Evolutionary conservation across 768 basidiomycete genomes (phyloP).

Genomic region (Amanita thiersii): DNA sequence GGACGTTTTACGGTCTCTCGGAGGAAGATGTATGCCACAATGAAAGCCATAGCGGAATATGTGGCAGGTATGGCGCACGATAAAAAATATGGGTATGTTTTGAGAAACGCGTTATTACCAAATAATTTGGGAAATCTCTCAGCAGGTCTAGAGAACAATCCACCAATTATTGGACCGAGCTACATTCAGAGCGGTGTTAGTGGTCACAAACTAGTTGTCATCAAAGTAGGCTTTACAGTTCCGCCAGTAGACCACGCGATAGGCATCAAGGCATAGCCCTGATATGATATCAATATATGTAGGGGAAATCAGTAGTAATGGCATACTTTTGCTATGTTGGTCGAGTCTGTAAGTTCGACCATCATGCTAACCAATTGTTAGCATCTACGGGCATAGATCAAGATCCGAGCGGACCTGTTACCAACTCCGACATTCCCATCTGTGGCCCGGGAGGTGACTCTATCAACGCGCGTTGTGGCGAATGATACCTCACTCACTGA

Average conservation of each 20-base stretch:
- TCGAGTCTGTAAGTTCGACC: constrained; percentile 47
- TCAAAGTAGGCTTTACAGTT: constrained; percentile 7
- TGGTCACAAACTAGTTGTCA: background rate
- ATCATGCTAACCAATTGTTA: constrained; percentile 31
- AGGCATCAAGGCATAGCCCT: constrained; percentile 42
- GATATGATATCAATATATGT: background rate
- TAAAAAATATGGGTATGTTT: constrained; percentile 47
- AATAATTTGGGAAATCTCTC: constrained; percentile 39
- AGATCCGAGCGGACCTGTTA: constrained; percentile 35
- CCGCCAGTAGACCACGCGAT: constrained; percentile 17
- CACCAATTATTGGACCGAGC: constrained; percentile 39
- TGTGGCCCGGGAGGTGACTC: constrained; percentile 11
- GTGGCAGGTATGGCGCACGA: constrained; percentile 50
- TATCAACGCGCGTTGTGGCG: constrained; percentile 1
- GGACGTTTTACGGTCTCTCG: constrained; percentile 26
- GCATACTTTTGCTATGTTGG: constrained; percentile 39
- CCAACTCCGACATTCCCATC: constrained; percentile 61
- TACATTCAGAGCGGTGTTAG: background rate
- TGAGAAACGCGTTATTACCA: constrained; percentile 28
- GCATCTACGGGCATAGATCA: background rate
- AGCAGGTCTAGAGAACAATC: constrained; percentile 36
- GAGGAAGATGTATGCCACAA: constrained; percentile 35
- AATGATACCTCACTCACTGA: constrained; percentile 35
- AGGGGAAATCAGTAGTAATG: background rate
- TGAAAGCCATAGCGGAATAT: constrained; percentile 36